Conservation (phyloP, 495 filamentous ascomycete genomes). For the Trichoderma parareesei region DNA sequence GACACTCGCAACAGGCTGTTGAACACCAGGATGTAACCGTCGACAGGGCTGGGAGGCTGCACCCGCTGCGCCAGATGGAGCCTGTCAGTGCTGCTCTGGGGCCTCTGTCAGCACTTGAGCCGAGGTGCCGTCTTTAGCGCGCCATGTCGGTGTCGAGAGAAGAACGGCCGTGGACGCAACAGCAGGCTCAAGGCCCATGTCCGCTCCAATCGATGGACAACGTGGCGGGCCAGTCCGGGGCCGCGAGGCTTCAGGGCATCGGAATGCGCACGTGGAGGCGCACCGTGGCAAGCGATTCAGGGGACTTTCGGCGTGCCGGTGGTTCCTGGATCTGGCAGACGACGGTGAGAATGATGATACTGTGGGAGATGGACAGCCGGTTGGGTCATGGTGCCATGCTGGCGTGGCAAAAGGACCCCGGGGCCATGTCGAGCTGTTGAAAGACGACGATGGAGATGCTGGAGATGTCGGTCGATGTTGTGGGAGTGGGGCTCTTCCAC, state of each 20-base stretch:
- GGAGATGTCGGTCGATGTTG: no score
- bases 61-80: background rate
- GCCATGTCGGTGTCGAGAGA: slow-evolving; percentile 5
- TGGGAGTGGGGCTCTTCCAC: no score
- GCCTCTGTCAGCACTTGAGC: slow-evolving; percentile 1
- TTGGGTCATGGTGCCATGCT: background rate
- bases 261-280: background rate
- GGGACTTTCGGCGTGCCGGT: background rate
- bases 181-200: background rate
- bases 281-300: background rate
- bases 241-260: background rate
- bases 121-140: background rate
- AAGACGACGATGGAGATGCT: no score
- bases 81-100: slow-evolving; percentile 3
- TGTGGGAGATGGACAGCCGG: background rate
- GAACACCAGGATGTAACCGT: background rate
- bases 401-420: background rate
- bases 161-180: background rate
- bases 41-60: background rate
- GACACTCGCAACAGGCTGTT: no score
- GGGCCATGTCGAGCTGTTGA: background rate
- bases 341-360: background rate
- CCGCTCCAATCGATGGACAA: slow-evolving; percentile 2
- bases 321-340: background rate
- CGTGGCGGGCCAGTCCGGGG: slow-evolving; percentile 5